Base-by-base conservation (phyloP, 108 stramenopile genomes). In the Cyclostephanos tholiformis region DNA sequence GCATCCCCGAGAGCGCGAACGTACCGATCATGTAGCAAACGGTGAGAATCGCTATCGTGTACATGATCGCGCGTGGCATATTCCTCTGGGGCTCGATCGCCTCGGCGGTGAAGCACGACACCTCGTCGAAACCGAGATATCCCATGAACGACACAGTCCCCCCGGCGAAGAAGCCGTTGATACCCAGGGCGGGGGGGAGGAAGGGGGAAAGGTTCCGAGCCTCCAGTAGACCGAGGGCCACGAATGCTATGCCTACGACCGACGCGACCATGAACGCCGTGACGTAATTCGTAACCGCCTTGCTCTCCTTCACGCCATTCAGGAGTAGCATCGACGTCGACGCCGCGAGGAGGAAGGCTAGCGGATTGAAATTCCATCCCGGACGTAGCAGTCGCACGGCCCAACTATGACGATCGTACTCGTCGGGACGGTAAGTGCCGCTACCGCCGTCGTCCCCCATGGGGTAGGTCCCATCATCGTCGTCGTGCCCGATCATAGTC, bases 221-320 rank as follows among this genome's bases (percentile, higher is more conserved):
- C 17, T 58, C 27, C 0, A 58, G 30, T 1, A 58, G 57, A 12
- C 26, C 17, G 13, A 58, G 8, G 4, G 27, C 57, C 14, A 16
- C 17, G 16, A 32, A 12, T 1, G 57, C 14, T 0, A 58, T 58
- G 4, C 8, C 16, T 0, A 32, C 27, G 30, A 58, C 30, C 30
- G 29, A 27, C 30, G 17, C 17, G 29, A 58, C 14, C 67, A 56
- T 68, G 46, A 55, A 25, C 22, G 53, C 67, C 23, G 67, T 68
- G 41, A 68, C 23, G 67, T 68, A 68, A 53, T 68, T 68, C 14
- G 67, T 68, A 1, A 68, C 53, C 16, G 19, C 30, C 67, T 58
- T 58, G 46, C 59, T 52, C 66, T 77, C 69, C 41, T 71, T 70
- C 41, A 55, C 76, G 20, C 76, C 76, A 38, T 39, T 48, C 9